Evolutionary conservation across 352 stramenopile species (phyloP), one percentile per base, ranked within the genome.

Genomic region (Thalassiosira hispida): DNA sequence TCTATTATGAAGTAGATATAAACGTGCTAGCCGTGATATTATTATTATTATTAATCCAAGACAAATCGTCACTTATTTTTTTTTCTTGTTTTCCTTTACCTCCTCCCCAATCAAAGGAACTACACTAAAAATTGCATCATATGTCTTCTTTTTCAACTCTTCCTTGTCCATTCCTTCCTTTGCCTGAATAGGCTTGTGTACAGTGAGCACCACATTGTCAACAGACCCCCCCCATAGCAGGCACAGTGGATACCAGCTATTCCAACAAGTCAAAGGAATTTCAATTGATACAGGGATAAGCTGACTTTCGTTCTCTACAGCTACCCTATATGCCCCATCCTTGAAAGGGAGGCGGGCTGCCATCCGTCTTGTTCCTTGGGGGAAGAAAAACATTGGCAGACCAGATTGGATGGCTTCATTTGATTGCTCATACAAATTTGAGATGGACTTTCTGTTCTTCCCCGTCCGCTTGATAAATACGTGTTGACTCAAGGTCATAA

Each of bases 361-460:
- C 77, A 91, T 87, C 9, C 83, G 64, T 38, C 87, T 75, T 56
- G 87, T 93, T 47, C 87, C 87, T 52, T 93, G 87, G 2, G 87
- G 87, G 70, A 91, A 93, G 49, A 93, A 87, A 31, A 93, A 88
- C 79, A 93, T 88, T 14, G 87, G 81, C 49, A 87, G 61, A 6
- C 87, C 85, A 8, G 62, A 64, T 79, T 90, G 79, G 18, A 92
- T 66, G 2, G 87, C 83, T n/a, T 55, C 73, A 42, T 87, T 86
- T 7, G 77, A 90, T 77, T 90, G 73, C 25, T 85, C 47, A 62
- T 87, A 93, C 23, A 93, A 61, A 73, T 86, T 84, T 0, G 62
- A 68, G 8, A 87, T 77, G 7, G 72, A 79, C 51, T 82, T 85
- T 62, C 73, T 76, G 53, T 85, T 90, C 60, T 83, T 88, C 3